A percentile compares a stretch with the other conserved stretches of the same genome.
These are phyloP conservation scores for Colletotrichum phormii DNA, from an alignment of 2,329 filamentous ascomycete genomes.

Conservation along the genomic window DNA sequence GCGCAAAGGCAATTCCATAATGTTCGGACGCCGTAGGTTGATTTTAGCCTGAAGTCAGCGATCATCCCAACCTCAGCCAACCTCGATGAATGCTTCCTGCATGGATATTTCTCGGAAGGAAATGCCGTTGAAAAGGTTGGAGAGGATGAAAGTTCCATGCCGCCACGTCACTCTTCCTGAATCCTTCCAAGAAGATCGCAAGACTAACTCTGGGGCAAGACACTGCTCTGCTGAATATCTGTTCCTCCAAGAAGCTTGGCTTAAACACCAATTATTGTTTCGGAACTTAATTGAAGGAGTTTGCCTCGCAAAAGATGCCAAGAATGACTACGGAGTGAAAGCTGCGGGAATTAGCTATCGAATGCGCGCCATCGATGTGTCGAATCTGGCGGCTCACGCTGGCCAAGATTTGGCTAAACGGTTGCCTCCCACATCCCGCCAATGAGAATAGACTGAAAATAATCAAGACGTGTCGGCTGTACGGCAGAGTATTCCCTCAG, in stretches of 20 bases:
- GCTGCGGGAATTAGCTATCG: background rate
- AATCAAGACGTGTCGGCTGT: constrained; percentile 13
- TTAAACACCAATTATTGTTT: background rate
- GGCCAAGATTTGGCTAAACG: background rate
- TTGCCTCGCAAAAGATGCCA: background rate
- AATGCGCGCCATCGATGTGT: background rate
- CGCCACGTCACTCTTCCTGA: background rate
- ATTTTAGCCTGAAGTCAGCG: background rate
- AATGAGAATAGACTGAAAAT: background rate
- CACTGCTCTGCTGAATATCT: background rate
- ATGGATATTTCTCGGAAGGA: background rate
- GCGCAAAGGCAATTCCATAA: background rate
- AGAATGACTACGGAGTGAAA: background rate
- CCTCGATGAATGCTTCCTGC: background rate
- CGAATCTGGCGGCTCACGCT: background rate
- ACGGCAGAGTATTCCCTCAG: constrained; percentile 1
- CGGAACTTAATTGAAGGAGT: background rate
- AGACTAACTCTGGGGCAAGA: background rate
- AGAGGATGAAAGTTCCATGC: background rate
- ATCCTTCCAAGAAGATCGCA: background rate
- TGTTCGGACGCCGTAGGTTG: background rate
- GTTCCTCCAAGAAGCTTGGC: background rate
- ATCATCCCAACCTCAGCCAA: background rate
- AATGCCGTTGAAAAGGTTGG: too few species aligned
- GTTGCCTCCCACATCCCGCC: background rate